Base-by-base conservation (phyloP, 805 yeast genomes). In the Myxozyma vanderwaltii region DNA sequence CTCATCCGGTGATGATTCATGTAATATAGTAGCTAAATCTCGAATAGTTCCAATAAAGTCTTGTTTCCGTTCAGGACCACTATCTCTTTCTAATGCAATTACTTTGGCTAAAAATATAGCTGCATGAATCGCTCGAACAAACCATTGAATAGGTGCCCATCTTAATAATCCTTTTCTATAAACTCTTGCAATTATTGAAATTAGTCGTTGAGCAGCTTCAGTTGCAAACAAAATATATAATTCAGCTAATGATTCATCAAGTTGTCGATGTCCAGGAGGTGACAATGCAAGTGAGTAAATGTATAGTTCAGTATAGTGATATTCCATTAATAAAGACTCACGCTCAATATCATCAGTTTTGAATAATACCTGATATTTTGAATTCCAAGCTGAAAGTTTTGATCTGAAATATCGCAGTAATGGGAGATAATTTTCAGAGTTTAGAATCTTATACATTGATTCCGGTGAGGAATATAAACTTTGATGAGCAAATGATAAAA, bases 61-160 rank as follows among this genome's bases (percentile, higher is more conserved):
- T 54, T 86, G 67, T 29, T 67, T 67, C 24, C 51, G 71, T 46
- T 44, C 68, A 21, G 29, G 68, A 36, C 15, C 70, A 59, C 26
- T 71, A 12, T 47, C 53, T 4, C 64, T 65, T 4, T 64, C 65
- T 38, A 72, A 60, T 39, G 72, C 61, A 29, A 89, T 84, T 69
- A 95, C 88, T 73, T 91, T 92, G 13, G 92, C 94, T 54, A 92
- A 81, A 70, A 91, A 91, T 1, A 96, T 94, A 12, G 90, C 90
- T 0, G 97, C 89, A 67, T 92, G 83, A 21, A 91, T 91, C 27
- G 90, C 84, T 53, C 96, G 79, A 0, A 89, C 86, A 5, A 88
- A 85, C 96, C 97, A 91, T 63, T 96, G 77, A n/a, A 90, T 91
- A 0, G 98, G 97, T 85, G 91, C 89, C 69, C 80, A 86, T 58